Conservation (phyloP, 768 basidiomycete species). For the Termitomyces sp. region DNA sequence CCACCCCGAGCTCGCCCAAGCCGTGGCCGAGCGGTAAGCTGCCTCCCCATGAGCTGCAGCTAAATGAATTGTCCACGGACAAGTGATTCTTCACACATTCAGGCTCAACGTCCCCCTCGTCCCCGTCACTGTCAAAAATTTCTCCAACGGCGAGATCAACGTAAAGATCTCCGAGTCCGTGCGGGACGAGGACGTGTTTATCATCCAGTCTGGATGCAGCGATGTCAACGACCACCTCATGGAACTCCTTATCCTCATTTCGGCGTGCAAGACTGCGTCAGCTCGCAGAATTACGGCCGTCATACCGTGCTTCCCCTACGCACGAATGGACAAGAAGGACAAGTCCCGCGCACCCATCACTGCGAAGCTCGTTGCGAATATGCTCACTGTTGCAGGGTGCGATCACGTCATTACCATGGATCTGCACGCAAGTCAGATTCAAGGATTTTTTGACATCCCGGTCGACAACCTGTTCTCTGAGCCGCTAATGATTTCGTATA, state of each 20-base stretch:
- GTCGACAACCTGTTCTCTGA: conserved; percentile 98
- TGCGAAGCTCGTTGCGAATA: conserved; percentile 96
- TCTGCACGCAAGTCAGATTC: conserved; percentile 94
- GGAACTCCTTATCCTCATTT: conserved; percentile 98
- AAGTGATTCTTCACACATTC: conserved; percentile 38
- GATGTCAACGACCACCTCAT: conserved; percentile 96
- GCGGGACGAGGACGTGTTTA: conserved; percentile 97
- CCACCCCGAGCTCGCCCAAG: conserved; percentile 94
- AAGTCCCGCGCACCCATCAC: conserved; percentile 94
- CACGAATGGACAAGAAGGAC: conserved; percentile 98
- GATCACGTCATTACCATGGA: conserved; percentile 99
- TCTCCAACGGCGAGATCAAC: conserved; percentile 93
- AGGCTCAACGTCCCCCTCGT: conserved; percentile 89
- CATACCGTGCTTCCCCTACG: conserved; percentile 96
- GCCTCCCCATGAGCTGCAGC: conserved; percentile 38
- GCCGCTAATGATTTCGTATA: conserved; percentile 90
- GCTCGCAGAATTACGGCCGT: conserved; percentile 95
- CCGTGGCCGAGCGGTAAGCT: conserved; percentile 96
- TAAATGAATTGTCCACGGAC: conserved; percentile 37
- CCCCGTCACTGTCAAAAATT: conserved; percentile 81
- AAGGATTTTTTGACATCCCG: conserved; percentile 98
- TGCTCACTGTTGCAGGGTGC: conserved; percentile 94
- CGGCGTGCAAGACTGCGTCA: conserved; percentile 95
- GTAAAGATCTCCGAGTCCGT: conserved; percentile 94
- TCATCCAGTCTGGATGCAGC: conserved; percentile 85